phyloP scores from a whole-genome alignment of 257 asterid genomes.

The Schizonepeta tenuifolia region DNA sequence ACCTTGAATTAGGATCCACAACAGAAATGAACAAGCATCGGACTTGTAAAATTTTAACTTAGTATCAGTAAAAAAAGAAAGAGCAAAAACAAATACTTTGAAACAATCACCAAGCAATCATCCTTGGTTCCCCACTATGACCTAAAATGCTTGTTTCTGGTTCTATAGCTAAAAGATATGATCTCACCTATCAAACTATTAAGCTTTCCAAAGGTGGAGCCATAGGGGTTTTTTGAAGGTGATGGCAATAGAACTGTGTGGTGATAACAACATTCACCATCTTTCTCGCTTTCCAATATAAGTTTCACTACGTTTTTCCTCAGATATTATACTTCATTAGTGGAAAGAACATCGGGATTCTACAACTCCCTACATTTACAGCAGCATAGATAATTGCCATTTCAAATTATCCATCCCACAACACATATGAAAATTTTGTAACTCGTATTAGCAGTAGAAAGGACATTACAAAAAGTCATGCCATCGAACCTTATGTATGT shows the following conservation, averaged over 20 bases:
- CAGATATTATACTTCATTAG: no score
- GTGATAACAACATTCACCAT: background rate
- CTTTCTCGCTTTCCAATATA: no score
- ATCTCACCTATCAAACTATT: background rate
- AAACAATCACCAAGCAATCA: background rate
- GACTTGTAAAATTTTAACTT: background rate
- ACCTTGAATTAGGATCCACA: background rate
- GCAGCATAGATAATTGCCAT: background rate
- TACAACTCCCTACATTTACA: no score
- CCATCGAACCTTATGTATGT: constrained; percentile 83
- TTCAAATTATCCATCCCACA: background rate
- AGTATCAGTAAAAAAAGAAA: background rate
- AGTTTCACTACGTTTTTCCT: no score
- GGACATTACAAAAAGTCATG: constrained; percentile 3
- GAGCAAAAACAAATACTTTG: background rate
- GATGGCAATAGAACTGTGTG: background rate
- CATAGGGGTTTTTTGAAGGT: constrained; percentile 4
- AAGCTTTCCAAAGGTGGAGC: background rate
- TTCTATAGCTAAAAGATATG: background rate
- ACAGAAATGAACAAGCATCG: background rate
- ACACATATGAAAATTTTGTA: background rate
- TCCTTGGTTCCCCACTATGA: background rate
- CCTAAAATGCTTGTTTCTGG: background rate
- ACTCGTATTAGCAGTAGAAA: background rate
- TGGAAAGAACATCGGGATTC: background rate